These are phyloP conservation scores for Brassica nigra DNA, from an alignment of 345 rosid genomes.

Conservation along the genomic window DNA sequence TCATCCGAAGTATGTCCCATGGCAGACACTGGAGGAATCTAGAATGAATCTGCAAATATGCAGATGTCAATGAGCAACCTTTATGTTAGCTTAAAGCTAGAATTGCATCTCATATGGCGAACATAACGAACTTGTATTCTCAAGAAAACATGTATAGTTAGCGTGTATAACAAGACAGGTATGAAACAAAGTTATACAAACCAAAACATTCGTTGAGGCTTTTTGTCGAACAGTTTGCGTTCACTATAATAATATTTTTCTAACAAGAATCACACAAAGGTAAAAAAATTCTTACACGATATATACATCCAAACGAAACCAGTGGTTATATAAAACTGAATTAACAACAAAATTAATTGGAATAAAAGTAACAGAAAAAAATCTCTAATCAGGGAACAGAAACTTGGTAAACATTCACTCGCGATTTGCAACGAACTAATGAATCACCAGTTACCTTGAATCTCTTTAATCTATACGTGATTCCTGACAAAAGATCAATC, in stretches of 20 bases:
- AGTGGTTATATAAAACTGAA: not conserved
- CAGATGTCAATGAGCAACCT: not conserved
- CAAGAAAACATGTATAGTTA: not conserved
- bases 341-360: not conserved
- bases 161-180: not conserved
- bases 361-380: not conserved
- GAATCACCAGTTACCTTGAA: constrained; percentile 12
- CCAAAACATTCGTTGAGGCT: not conserved
- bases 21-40: constrained; percentile 4
- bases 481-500: not conserved
- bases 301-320: not conserved
- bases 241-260: not conserved
- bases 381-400: not conserved
- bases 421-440: not conserved
- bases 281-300: not conserved
- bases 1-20: constrained; percentile 55
- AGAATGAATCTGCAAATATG: not conserved
- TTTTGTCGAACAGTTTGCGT: not conserved
- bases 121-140: not conserved
- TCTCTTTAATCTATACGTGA: not conserved
- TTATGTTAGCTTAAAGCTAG: not conserved
- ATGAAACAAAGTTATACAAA: not conserved
- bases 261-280: not conserved
- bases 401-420: constrained; percentile 2
- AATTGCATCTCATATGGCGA: not conserved